Percentiles rank a stretch among this genome's conserved stretches.
Evolutionary conservation across 2,329 filamentous ascomycete genomes (phyloP).

Genomic region (Cladosporium sp.): DNA sequence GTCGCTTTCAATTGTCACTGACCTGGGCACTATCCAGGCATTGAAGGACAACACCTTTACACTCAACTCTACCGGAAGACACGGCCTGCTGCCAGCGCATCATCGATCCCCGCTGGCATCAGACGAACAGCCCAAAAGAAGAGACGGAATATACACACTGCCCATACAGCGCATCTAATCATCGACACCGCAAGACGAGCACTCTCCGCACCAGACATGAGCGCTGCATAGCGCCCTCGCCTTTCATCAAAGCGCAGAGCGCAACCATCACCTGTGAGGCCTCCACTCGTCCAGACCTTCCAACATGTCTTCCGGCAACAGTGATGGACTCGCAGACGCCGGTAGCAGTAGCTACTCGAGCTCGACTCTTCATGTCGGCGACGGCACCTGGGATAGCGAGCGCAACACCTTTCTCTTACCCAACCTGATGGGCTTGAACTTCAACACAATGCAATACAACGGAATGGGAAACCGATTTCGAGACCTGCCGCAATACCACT

Average conservation of each 20-base stretch:
- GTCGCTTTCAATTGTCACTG: no score
- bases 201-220: slow-evolving; percentile 4
- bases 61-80: no score
- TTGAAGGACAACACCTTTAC: no score
- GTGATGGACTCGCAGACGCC: slow-evolving; percentile 55
- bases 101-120: not conserved
- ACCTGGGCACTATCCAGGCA: no score
- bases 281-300: not conserved
- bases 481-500: slow-evolving; percentile 64
- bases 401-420: slow-evolving; percentile 75
- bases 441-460: slow-evolving; percentile 80
- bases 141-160: not conserved
- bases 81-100: no score
- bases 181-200: not conserved
- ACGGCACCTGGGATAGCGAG: slow-evolving; percentile 76
- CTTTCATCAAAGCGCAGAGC: slow-evolving; percentile 5
- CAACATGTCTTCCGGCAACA: slow-evolving; percentile 25
- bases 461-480: slow-evolving; percentile 81
- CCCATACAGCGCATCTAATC: no score
- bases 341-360: slow-evolving; percentile 70
- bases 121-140: not conserved
- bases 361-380: slow-evolving; percentile 69
- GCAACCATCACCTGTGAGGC: slow-evolving; percentile 3
- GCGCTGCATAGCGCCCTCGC: slow-evolving; percentile 11
- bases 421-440: slow-evolving; percentile 70